phyloP scores from a whole-genome alignment of 345 rosid species.

The Cardamine occulta region DNA sequence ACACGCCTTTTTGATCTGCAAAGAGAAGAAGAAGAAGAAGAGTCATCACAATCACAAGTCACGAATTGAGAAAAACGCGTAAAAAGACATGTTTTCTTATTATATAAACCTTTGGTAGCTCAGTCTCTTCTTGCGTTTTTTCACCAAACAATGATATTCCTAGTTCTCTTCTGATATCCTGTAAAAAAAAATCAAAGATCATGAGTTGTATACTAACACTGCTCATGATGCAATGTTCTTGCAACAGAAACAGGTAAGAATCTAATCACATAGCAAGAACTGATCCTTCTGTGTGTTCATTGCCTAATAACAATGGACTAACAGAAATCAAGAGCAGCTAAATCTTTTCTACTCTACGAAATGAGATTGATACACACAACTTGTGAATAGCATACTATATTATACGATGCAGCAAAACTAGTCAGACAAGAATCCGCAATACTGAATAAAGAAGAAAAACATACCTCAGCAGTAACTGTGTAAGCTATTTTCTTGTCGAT shows the following conservation, averaged over 20 bases:
- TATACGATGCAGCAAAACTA: neutral
- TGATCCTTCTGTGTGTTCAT: neutral
- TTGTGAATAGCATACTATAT: neutral
- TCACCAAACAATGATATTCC: constrained; percentile 40
- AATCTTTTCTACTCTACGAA: neutral
- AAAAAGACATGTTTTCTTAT: too few relatives aligned
- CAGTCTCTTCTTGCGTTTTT: constrained; percentile 30
- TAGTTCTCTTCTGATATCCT: constrained; percentile 46
- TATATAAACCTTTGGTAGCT: constrained; percentile 42
- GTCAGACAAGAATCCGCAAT: neutral
- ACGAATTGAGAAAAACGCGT: neutral
- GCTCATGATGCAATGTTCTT: constrained; percentile 1
- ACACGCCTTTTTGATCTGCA: constrained; percentile 44
- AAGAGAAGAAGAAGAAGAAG: neutral
- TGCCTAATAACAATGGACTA: neutral
- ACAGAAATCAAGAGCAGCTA: neutral
- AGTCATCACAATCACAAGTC: neutral
- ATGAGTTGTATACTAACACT: neutral
- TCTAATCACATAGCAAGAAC: neutral
- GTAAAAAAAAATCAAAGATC: neutral
- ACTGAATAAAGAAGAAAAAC: neutral
- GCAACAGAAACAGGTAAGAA: constrained; percentile 2
- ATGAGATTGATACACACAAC: constrained; percentile 6
- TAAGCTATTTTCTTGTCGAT: constrained; percentile 35
- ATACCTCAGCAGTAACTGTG: constrained; percentile 36